These are phyloP conservation scores for Melastoma candidum DNA, from an alignment of 441 rosid species.

Conservation along the genomic window DNA sequence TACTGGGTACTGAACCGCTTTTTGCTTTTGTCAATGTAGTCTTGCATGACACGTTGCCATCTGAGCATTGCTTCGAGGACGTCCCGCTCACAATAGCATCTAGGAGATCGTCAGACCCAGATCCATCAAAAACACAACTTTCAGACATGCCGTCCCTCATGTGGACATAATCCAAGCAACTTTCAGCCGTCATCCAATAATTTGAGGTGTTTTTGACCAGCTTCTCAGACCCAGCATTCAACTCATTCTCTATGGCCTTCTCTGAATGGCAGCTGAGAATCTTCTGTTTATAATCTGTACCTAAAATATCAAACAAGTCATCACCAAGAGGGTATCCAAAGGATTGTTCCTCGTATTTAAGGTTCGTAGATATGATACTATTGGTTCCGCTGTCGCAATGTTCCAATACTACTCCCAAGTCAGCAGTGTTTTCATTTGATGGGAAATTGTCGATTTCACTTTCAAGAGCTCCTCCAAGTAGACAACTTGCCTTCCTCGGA, in stretches of 20 bases:
- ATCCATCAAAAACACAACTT: slow-evolving; percentile 16
- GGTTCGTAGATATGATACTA: slow-evolving; percentile 16
- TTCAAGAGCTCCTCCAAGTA: too few relatives aligned
- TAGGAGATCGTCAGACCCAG: slow-evolving; percentile 57
- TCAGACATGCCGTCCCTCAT: slow-evolving; percentile 27
- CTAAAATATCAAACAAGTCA: slow-evolving; percentile 77
- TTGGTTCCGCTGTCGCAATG: slow-evolving; percentile 15
- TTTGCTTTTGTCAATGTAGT: slow-evolving; percentile 57
- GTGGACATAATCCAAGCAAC: slow-evolving; percentile 28
- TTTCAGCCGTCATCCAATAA: slow-evolving; percentile 28
- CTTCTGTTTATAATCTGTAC: slow-evolving; percentile 58
- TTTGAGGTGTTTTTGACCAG: slow-evolving; percentile 27
- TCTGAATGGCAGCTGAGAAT: slow-evolving; percentile 29
- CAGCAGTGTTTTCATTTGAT: background rate
- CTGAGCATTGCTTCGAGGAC: slow-evolving; percentile 52
- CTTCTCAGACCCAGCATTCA: slow-evolving; percentile 21
- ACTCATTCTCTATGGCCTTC: slow-evolving; percentile 18
- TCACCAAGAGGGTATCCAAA: slow-evolving; percentile 37
- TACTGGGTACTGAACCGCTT: slow-evolving; percentile 41
- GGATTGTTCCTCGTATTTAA: slow-evolving; percentile 23
- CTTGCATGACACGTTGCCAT: slow-evolving; percentile 58
- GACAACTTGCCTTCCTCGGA: too few relatives aligned
- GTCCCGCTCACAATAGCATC: slow-evolving; percentile 71
- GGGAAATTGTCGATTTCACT: background rate
- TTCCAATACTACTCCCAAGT: background rate